These are phyloP conservation scores for Hypholoma fasciculare DNA, from an alignment of 768 basidiomycete species.

Conservation along the genomic window DNA sequence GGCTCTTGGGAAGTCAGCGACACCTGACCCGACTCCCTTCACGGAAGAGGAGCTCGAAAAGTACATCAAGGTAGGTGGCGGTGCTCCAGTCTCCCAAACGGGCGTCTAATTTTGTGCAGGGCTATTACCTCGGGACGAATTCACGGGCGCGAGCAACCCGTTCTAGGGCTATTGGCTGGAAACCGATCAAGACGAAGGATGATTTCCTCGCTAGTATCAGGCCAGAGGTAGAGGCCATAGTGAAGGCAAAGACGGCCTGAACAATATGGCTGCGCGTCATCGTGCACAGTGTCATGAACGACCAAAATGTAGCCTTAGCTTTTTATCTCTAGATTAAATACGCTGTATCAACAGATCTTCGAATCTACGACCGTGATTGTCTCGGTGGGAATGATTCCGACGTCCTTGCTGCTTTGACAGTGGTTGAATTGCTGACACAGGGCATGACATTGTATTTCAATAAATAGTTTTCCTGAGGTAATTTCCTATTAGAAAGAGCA, in stretches of 20 bases:
- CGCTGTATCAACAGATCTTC: slow-evolving; percentile 3
- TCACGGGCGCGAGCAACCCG: slow-evolving; percentile 21
- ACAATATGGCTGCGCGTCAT: neutral
- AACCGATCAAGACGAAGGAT: slow-evolving; percentile 20
- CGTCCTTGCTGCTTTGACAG: slow-evolving; percentile 66
- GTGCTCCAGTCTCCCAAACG: neutral
- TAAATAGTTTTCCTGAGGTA: slow-evolving; percentile 63
- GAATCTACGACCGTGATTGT: slow-evolving; percentile 36
- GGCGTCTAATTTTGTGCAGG: neutral
- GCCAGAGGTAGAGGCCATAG: slow-evolving; percentile 17
- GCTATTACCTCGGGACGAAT: slow-evolving; percentile 20
- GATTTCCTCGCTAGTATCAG: slow-evolving; percentile 25
- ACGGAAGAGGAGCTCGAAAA: slow-evolving; percentile 45
- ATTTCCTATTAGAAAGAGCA: slow-evolving; percentile 45
- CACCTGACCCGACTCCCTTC: slow-evolving; percentile 43
- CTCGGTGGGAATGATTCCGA: slow-evolving; percentile 38
- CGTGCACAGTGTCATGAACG: neutral
- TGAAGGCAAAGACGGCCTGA: neutral
- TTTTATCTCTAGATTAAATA: neutral
- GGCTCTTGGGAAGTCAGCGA: slow-evolving; percentile 35
- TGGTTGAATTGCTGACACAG: slow-evolving; percentile 76
- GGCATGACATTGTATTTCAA: slow-evolving; percentile 93
- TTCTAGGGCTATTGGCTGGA: slow-evolving; percentile 27
- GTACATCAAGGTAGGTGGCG: slow-evolving; percentile 28
- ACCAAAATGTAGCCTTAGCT: neutral